These are phyloP conservation scores for Ophiostoma himal-ulmi DNA, from an alignment of 2,329 filamentous ascomycete genomes.

Conservation along the genomic window DNA sequence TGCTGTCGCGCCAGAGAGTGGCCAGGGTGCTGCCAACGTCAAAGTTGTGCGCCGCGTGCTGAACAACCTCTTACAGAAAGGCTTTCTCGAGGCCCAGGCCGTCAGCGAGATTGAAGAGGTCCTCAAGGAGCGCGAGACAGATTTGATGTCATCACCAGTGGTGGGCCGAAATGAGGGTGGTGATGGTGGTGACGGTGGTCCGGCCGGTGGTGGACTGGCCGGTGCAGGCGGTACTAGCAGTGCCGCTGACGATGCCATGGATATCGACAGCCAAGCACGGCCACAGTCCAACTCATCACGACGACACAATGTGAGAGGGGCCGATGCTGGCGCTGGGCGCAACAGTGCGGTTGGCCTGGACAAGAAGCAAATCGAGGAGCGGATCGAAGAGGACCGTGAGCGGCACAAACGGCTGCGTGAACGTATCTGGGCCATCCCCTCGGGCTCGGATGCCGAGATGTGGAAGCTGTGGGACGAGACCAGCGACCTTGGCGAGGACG, in stretches of 20 bases:
- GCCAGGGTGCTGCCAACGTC: constrained; percentile 85
- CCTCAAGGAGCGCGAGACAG: constrained; percentile 70
- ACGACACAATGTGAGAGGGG: constrained; percentile 8
- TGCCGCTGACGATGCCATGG: constrained; percentile 20
- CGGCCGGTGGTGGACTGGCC: background rate
- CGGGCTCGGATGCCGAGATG: constrained; percentile 63
- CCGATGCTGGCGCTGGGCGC: constrained; percentile 10
- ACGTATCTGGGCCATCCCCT: constrained; percentile 83
- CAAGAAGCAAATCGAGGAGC: constrained; percentile 85
- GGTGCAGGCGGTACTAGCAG: background rate
- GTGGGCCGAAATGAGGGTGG: background rate
- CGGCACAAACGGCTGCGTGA: constrained; percentile 87
- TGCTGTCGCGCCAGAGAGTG: constrained; percentile 79
- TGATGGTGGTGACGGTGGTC: background rate
- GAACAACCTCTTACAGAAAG: constrained; percentile 62
- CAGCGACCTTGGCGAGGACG: constrained; percentile 82
- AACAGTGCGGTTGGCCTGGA: constrained; percentile 48
- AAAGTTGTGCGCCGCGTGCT: constrained; percentile 82
- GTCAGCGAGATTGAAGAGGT: constrained; percentile 76
- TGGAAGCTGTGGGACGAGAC: constrained; percentile 79
- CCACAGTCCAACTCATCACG: constrained; percentile 36
- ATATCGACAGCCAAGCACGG: constrained; percentile 37
- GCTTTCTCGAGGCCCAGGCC: constrained; percentile 66
- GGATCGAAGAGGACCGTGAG: constrained; percentile 94
- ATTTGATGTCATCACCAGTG: constrained; percentile 49